A percentile compares a stretch with the other conserved stretches of the same genome.
Conservation (phyloP, 2,329 filamentous ascomycete genomes). For the Fusarium robinianum region DNA sequence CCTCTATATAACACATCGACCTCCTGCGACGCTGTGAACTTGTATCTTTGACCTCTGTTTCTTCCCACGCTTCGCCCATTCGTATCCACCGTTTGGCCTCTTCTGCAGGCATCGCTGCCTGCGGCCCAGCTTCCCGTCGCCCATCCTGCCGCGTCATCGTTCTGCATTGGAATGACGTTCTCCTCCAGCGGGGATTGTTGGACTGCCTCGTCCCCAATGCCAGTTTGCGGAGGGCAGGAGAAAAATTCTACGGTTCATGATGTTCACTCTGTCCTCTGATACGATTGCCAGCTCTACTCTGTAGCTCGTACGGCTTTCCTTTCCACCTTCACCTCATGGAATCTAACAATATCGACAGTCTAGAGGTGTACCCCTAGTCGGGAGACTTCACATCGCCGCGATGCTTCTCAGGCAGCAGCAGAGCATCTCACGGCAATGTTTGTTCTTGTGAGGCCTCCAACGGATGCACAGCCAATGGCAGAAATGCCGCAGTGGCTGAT, state of each 20-base stretch:
- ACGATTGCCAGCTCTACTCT: constrained; percentile 1
- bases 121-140: background rate
- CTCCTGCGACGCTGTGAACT: constrained; percentile 1
- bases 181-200: background rate
- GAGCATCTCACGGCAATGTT: background rate
- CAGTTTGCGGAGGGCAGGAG: background rate
- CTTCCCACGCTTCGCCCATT: constrained; percentile 5
- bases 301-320: constrained; percentile 1
- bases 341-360: constrained; percentile 10
- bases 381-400: background rate
- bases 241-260: constrained; percentile 1
- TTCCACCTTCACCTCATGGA: constrained; percentile 1
- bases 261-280: constrained; percentile 1
- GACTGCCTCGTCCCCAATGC: constrained; percentile 3
- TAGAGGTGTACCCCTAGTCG: constrained; percentile 1
- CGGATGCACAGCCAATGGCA: constrained; percentile 6
- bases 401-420: constrained; percentile 3
- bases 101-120: background rate
- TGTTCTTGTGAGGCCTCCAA: constrained; percentile 8
- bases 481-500: constrained; percentile 13
- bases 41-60: constrained; percentile 21
- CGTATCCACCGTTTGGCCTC: background rate
- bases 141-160: constrained; percentile 6
- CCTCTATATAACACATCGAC: constrained; percentile 14
- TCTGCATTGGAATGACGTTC: background rate